phyloP scores from a whole-genome alignment of 805 yeast genomes.

The Maudiozyma serrabonitensis region DNA sequence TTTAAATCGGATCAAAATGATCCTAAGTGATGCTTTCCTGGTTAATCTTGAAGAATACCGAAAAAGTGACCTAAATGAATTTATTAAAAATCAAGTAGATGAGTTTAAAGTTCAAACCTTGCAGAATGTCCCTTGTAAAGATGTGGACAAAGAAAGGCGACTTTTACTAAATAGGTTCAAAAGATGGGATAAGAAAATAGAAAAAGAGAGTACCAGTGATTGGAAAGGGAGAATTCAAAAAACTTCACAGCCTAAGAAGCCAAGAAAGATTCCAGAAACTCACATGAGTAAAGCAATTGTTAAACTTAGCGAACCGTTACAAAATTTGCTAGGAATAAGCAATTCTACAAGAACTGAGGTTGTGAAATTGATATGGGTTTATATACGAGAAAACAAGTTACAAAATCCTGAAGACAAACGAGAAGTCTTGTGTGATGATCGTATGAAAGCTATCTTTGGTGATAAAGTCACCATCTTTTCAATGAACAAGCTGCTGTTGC shows the following conservation, averaged over 20 bases:
- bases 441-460: conserved; percentile 50
- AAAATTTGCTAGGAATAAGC: conserved; percentile 36
- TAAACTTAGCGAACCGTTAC: conserved; percentile 42
- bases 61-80: not conserved
- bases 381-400: conserved; percentile 50
- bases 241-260: not conserved
- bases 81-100: not conserved
- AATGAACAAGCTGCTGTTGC: conserved; percentile 43
- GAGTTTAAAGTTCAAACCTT: not conserved
- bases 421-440: conserved; percentile 55
- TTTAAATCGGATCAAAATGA: not conserved
- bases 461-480: conserved; percentile 47
- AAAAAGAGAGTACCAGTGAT: not conserved
- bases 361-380: conserved; percentile 59
- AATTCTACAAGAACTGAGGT: conserved; percentile 54
- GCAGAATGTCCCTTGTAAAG: not conserved
- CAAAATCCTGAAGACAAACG: conserved; percentile 63
- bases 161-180: not conserved
- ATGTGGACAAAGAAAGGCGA: not conserved
- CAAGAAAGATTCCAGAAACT: not conserved
- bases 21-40: not conserved
- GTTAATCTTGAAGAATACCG: not conserved
- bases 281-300: conserved; percentile 26
- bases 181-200: not conserved
- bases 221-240: not conserved